A percentile compares a stretch with the other conserved stretches of the same genome.
Evolutionary conservation across 2,329 filamentous ascomycete species (phyloP).

Genomic region (Zalaria sp.): DNA sequence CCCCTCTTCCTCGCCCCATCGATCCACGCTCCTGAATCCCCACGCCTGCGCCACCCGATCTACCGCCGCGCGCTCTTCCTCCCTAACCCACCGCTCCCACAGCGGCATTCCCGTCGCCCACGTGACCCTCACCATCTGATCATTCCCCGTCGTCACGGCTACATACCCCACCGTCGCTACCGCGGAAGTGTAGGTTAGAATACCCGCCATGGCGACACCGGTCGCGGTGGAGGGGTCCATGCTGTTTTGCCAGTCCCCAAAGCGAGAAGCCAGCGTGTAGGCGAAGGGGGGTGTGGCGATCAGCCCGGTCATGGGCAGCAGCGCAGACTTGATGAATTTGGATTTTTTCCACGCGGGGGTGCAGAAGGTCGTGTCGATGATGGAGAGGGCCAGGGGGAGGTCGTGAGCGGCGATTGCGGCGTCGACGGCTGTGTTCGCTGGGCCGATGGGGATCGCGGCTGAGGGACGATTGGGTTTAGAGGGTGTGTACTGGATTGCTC

Average conservation of each 20-base stretch:
- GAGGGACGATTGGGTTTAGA: conserved; percentile 49
- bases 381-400: conserved; percentile 60
- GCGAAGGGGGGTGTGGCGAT: conserved; percentile 50
- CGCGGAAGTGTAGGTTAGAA: conserved; percentile 69
- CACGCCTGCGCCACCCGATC: conserved; percentile 79
- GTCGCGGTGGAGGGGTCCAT: conserved; percentile 67
- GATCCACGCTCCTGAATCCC: conserved; percentile 73
- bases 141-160: conserved; percentile 74
- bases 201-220: conserved; percentile 62
- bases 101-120: conserved; percentile 77
- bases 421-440: conserved; percentile 62
- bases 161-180: conserved; percentile 72
- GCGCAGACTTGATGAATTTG: conserved; percentile 51
- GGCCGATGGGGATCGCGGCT: conserved; percentile 54
- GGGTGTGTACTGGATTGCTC: conserved; percentile 38
- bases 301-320: conserved; percentile 44
- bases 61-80: conserved; percentile 77
- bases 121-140: conserved; percentile 87
- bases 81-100: conserved; percentile 68
- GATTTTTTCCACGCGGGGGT: conserved; percentile 51
- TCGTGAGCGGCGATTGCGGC: conserved; percentile 69
- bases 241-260: conserved; percentile 53
- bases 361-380: conserved; percentile 57
- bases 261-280: conserved; percentile 55
- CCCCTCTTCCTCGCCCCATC: conserved; percentile 80